A percentile compares a stretch with the other conserved stretches of the same genome.
Conservation (phyloP, 441 rosid species). For the Euphorbia corollata region DNA sequence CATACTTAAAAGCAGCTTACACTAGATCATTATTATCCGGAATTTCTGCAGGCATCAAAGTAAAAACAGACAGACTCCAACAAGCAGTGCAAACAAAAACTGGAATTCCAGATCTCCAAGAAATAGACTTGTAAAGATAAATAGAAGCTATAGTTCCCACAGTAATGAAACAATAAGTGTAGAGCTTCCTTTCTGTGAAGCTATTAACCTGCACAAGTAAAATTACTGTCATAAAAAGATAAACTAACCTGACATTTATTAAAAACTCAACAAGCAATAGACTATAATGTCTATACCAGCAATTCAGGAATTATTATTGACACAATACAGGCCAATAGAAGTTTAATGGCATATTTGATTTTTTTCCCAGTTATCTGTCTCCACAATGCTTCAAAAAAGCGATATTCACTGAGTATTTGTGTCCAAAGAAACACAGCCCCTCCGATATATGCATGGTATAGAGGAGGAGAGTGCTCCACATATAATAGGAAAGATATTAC, state of each 20-base stretch:
- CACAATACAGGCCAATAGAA: conserved; percentile 45
- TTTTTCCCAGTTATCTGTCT: conserved; percentile 46
- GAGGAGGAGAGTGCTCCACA: conserved; percentile 77
- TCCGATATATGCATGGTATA: conserved; percentile 78
- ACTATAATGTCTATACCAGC: conserved; percentile 46
- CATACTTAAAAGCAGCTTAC: conserved; percentile 39
- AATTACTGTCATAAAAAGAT: conserved; percentile 21
- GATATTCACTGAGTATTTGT: conserved; percentile 56
- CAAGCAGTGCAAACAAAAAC: conserved; percentile 64
- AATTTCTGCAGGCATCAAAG: conserved; percentile 95
- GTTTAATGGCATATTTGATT: conserved; percentile 37
- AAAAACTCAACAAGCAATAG: conserved; percentile 14
- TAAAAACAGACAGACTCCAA: conserved; percentile 76
- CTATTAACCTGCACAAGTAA: conserved; percentile 68
- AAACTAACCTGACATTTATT: conserved; percentile 15
- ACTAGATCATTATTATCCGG: conserved; percentile 83
- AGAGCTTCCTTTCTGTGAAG: conserved; percentile 85
- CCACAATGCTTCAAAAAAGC: conserved; percentile 52
- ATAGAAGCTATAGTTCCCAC: conserved; percentile 52
- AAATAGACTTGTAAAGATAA: conserved; percentile 54
- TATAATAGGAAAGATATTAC: conserved; percentile 39
- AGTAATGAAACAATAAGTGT: conserved; percentile 77
- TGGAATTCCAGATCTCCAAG: conserved; percentile 74
- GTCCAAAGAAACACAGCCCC: conserved; percentile 89
- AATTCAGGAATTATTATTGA: conserved; percentile 64